These are phyloP conservation scores for Prunus dulcis DNA, from an alignment of 306 rosid genomes.

Conservation along the genomic window DNA sequence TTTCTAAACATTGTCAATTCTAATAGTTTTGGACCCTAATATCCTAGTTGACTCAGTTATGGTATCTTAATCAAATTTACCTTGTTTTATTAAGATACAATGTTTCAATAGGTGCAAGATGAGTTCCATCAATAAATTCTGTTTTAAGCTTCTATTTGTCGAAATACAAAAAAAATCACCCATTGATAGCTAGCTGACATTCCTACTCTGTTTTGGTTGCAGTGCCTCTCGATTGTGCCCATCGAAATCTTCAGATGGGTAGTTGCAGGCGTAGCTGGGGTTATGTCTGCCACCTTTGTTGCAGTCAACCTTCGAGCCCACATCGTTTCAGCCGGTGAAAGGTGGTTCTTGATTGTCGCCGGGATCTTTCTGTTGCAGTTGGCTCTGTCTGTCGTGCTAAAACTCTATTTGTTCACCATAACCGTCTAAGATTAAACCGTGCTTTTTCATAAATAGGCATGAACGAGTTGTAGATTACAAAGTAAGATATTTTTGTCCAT, in stretches of 20 bases:
- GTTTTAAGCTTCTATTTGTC: neutral
- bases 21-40: neutral
- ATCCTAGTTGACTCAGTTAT: neutral
- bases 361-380: conserved; percentile 88
- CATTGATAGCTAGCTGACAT: conserved; percentile 11
- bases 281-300: conserved; percentile 90
- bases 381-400: conserved; percentile 76
- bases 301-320: conserved; percentile 92
- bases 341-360: conserved; percentile 91
- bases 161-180: neutral
- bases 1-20: neutral
- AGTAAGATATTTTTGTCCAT: conserved; percentile 24
- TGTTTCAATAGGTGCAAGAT: neutral
- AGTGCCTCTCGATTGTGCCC: conserved; percentile 91
- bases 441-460: conserved; percentile 5
- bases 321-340: conserved; percentile 81
- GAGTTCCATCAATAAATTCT: neutral
- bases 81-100: neutral
- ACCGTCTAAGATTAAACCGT: conserved; percentile 47
- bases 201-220: conserved; percentile 25
- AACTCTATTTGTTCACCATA: conserved; percentile 75
- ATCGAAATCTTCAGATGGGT: conserved; percentile 82
- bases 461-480: conserved; percentile 41
- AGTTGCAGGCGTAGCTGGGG: conserved; percentile 79
- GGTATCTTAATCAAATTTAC: neutral